These are phyloP conservation scores for Coemansia sp. DNA, from an alignment of 192 early-diverging fungal genomes.

Conservation along the genomic window DNA sequence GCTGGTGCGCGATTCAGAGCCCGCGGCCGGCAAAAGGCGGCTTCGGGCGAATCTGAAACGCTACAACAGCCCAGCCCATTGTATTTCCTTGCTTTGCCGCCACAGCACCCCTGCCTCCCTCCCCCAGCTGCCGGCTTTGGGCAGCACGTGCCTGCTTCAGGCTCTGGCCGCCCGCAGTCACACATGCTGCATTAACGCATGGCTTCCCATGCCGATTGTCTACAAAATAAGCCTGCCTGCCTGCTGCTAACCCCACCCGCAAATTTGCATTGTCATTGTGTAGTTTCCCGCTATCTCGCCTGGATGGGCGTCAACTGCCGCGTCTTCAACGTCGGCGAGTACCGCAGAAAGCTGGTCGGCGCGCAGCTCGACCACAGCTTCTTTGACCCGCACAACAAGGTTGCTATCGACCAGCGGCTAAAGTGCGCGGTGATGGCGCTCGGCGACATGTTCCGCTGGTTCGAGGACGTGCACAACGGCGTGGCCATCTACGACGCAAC, in stretches of 20 bases:
- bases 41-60: constrained; percentile 5
- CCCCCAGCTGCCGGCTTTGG: background rate
- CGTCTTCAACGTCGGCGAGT: constrained; percentile 98
- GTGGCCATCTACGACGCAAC: constrained; percentile 99
- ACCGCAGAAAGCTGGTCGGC: constrained; percentile 88
- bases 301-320: constrained; percentile 94
- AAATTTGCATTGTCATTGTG: background rate
- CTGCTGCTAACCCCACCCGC: background rate
- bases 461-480: constrained; percentile 75
- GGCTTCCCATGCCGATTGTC: constrained; percentile 5
- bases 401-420: constrained; percentile 69
- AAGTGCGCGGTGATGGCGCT: constrained; percentile 84
- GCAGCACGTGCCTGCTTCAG: background rate
- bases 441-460: constrained; percentile 92
- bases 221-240: background rate
- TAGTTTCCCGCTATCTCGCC: constrained; percentile 88
- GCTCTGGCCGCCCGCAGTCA: background rate
- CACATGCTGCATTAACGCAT: background rate
- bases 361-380: constrained; percentile 80
- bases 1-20: too few relatives aligned
- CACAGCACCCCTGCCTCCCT: background rate
- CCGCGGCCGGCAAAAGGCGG: background rate
- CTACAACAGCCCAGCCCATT: constrained; percentile 3
- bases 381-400: constrained; percentile 86
- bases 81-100: background rate